Evolutionary conservation across 345 rosid species (phyloP), one percentile per base, ranked within the genome.

Genomic region (Populus deltoides): DNA sequence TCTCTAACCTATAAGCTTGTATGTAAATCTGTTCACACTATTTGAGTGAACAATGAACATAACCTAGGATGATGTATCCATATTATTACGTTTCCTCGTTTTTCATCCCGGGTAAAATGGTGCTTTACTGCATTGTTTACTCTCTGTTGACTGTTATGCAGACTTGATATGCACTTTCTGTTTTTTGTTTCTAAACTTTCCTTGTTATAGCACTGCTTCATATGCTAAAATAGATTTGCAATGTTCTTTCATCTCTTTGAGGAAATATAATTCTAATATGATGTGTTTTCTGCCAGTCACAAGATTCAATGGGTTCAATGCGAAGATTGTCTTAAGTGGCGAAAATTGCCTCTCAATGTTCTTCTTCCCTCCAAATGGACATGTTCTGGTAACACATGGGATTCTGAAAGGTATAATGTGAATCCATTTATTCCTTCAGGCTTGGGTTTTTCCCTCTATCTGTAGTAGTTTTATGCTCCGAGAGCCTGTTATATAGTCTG

Each of bases 261-360:
- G 53, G 53, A 15, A 71, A 61, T 61, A 61, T 13, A 39, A 33
- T 39, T n/a, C 41, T 22, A 68, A 68, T 33, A 18, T 41, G 5
- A 25, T 13, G 25, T 59, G 41, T 35, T 49, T 53, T 43, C 71
- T 81, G 69, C 69, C 90, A 92, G 97, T 71, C 85, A 83, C 78
- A 89, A 85, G 86, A 68, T 87, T 67, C 97, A 88, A 77, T 92
- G 97, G 97, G 88, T 74, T 82, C 94, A 89, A 71, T 92, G 97
- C 61, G 97, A 90, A 80, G 90, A 89, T 75, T 92, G 94, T 77
- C 84, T 53, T 16, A 92, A 92, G 83, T 92, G 97, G 97, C 90
- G 94, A 67, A 90, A 83, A 80, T 73, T 92, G 81, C 97, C 91
- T 69, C 81, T 82, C 66, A 80, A 79, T 80, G 88, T 88, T 82